phyloP scores from a whole-genome alignment of 1,284 basidiomycete species.

The Ustilago crameri region DNA sequence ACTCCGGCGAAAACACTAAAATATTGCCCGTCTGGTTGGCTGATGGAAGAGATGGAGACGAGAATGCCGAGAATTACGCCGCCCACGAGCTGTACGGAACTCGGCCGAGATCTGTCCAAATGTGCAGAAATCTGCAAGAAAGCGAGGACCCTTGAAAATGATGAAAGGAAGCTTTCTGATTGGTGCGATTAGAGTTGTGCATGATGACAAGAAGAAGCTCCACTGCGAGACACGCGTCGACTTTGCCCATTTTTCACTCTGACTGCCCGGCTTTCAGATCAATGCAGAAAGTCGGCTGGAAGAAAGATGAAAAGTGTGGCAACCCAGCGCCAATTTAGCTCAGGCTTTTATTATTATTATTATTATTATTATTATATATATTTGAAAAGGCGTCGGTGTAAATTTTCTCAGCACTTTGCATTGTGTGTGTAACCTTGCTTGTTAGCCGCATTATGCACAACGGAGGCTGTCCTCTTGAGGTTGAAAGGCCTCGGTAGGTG shows the following conservation, averaged over 20 bases:
- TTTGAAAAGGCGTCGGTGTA: constrained; percentile 30
- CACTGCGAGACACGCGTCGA: constrained; percentile 9
- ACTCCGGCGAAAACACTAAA: constrained; percentile 3
- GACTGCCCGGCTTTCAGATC: too few relatives aligned
- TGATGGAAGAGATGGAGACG: neutral
- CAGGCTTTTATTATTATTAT: too few relatives aligned
- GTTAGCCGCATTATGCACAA: too few relatives aligned
- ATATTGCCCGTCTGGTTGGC: neutral
- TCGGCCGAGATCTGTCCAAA: constrained; percentile 24
- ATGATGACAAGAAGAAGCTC: constrained; percentile 7
- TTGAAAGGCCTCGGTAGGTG: too few relatives aligned
- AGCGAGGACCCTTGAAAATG: constrained; percentile 26
- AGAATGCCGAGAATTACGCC: constrained; percentile 12
- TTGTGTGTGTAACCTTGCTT: too few relatives aligned
- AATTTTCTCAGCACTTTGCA: too few relatives aligned
- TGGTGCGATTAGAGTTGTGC: constrained; percentile 46
- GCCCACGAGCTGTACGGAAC: constrained; percentile 10
- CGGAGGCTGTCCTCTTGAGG: too few relatives aligned
- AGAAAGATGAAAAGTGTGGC: constrained; percentile 7
- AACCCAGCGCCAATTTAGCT: neutral
- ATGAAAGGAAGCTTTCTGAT: constrained; percentile 34
- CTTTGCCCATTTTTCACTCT: constrained; percentile 4
- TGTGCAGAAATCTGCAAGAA: constrained; percentile 6
- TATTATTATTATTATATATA: neutral
- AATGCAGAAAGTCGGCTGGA: neutral